Evolutionary conservation across 345 rosid species (phyloP), one percentile per base, ranked within the genome.

Genomic region (Viola odorata): DNA sequence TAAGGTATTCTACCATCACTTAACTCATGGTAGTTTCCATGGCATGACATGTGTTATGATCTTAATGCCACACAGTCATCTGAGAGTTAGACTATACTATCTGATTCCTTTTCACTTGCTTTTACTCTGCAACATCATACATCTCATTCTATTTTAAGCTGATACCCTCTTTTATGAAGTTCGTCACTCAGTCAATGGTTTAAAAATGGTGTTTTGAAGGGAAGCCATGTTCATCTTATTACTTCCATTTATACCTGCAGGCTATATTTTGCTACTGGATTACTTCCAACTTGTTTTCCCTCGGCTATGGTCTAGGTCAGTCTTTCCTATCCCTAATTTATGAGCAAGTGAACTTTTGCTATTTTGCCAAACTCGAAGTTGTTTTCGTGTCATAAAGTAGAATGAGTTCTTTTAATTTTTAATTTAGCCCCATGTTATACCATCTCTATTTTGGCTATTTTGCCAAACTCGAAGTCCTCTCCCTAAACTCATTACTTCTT

Each of bases 261-360:
- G 97, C 98, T 55, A 75, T 89, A 64, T 87, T 89, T 71, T 87
- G 96, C 69, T 92, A 89, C 66, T 87, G 96, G 98, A 61, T 92
- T 39, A 84, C 98, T 15, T 87, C 96, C 58, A 89, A 87, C 77
- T 16, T 87, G 58, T 87, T 89, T 73, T 92, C 96, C 2, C 85
- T 92, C 12, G 0, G 10, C 9, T 87, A 84, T 58, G 96, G 96
- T 63, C 75, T 79, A 61, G 94, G 97, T 92, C 63, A 85, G 90
- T 65, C 4, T 58, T 41, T 37, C 42, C 49, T 41, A n/a, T n/a
- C n/a, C n/a, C n/a, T 17, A 6, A 55, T 42, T 53, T 41, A 12
- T 45, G 37, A 55, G 71, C 15, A 5, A 37, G 12, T 50, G 5
- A 37, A 45, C 14, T 45, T 12, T 5, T 6, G 5, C 11, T 47